Conservation (phyloP, 257 asterid genomes). For the Solanum peruvianum region DNA sequence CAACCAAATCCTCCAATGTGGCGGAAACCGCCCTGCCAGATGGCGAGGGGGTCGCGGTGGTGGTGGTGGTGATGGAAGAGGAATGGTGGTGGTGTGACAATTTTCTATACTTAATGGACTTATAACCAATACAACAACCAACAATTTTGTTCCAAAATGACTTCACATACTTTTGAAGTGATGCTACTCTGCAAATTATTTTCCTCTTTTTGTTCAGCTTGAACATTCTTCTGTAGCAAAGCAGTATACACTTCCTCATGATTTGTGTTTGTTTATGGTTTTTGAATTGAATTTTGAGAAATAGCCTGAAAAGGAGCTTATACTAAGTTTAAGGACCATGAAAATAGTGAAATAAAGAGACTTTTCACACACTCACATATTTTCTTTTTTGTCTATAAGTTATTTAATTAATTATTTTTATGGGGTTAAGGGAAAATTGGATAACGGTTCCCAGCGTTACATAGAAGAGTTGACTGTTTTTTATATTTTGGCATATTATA, state of each 20-base stretch:
- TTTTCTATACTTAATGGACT: slow-evolving; percentile 33
- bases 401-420: neutral
- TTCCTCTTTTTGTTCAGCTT: slow-evolving; percentile 23
- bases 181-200: slow-evolving; percentile 38
- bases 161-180: slow-evolving; percentile 29
- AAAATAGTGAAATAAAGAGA: neutral
- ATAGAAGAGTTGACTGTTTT: neutral
- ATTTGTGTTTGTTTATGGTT: neutral
- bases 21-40: neutral
- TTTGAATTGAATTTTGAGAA: neutral
- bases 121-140: slow-evolving; percentile 43
- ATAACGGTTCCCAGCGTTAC: neutral
- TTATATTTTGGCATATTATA: no score
- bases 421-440: neutral
- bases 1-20: slow-evolving; percentile 39
- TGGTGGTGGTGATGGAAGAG: neutral
- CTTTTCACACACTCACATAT: neutral
- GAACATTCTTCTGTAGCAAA: slow-evolving; percentile 2
- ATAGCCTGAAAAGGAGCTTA: neutral
- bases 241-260: neutral
- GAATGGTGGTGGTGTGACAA: slow-evolving; percentile 8
- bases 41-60: neutral
- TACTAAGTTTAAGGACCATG: neutral
- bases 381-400: neutral
- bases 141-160: slow-evolving; percentile 38